A percentile compares a stretch with the other conserved stretches of the same genome.
These are phyloP conservation scores for Elsinoe ampelina DNA, from an alignment of 2,329 filamentous ascomycete genomes.

Conservation along the genomic window DNA sequence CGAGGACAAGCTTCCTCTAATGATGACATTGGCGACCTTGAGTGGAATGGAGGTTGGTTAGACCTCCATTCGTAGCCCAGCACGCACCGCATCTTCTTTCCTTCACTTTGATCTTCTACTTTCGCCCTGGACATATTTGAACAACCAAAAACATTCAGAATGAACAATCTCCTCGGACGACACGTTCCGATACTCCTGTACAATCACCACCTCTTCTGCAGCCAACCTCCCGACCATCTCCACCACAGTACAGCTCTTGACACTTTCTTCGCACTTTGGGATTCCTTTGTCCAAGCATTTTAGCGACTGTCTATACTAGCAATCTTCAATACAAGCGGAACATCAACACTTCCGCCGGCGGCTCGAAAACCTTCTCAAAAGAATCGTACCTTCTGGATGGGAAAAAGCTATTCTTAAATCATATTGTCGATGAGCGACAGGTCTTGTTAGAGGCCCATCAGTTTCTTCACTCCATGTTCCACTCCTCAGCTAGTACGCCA, in stretches of 20 bases:
- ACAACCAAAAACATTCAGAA: slow-evolving; percentile 5
- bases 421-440: neutral
- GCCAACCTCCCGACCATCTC: neutral
- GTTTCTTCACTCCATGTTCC: neutral
- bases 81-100: slow-evolving; percentile 5
- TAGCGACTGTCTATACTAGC: neutral
- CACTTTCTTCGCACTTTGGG: neutral
- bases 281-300: slow-evolving; percentile 1
- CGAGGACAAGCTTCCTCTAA: slow-evolving; percentile 15
- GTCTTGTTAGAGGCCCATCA: slow-evolving; percentile 1
- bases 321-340: slow-evolving; percentile 2
- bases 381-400: neutral
- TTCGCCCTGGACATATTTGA: slow-evolving; percentile 15
- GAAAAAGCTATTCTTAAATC: slow-evolving; percentile 10
- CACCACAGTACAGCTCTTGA: neutral
- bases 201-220: slow-evolving; percentile 8
- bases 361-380: slow-evolving; percentile 2
- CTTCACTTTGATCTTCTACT: slow-evolving; percentile 9
- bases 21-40: slow-evolving; percentile 68
- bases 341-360: neutral
- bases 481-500: neutral
- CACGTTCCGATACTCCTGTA: slow-evolving; percentile 6
- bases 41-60: slow-evolving; percentile 93
- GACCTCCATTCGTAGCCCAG: slow-evolving; percentile 53
- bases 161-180: slow-evolving; percentile 7